A percentile compares a stretch with the other conserved stretches of the same genome.
phyloP scores from a whole-genome alignment of 2,329 filamentous ascomycete species.

The Nectriaceae sp. region DNA sequence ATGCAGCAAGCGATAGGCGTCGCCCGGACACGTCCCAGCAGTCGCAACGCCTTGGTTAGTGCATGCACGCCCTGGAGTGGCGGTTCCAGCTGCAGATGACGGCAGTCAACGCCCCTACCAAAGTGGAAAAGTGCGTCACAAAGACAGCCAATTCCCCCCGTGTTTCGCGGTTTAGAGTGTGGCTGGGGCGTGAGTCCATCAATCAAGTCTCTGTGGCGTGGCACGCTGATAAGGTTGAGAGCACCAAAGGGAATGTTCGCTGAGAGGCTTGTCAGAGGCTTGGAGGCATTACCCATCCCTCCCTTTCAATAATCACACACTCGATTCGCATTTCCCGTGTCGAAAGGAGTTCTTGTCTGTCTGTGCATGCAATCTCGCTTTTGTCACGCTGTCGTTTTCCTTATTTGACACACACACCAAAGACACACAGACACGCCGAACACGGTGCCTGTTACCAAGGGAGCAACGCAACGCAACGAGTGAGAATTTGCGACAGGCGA shows the following conservation, averaged over 20 bases:
- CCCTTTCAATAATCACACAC: background rate
- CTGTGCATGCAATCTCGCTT: background rate
- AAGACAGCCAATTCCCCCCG: slow-evolving; percentile 6
- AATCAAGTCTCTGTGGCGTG: slow-evolving; percentile 6
- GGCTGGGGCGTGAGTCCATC: slow-evolving; percentile 4
- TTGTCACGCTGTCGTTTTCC: background rate
- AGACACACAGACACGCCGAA: background rate
- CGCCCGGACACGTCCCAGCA: slow-evolving; percentile 3
- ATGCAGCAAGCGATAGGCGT: slow-evolving; percentile 21
- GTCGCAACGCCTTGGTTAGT: slow-evolving; percentile 14
- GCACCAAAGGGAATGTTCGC: slow-evolving; percentile 13
- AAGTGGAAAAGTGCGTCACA: slow-evolving; percentile 11
- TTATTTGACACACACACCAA: background rate
- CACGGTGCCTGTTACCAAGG: slow-evolving; percentile 26
- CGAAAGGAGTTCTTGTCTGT: background rate
- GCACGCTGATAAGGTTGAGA: slow-evolving; percentile 26
- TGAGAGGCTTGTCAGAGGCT: slow-evolving; percentile 5
- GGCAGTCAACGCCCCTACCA: slow-evolving; percentile 1
- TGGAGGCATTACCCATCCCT: background rate
- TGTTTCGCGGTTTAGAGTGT: no score
- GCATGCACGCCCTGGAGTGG: slow-evolving; percentile 7
- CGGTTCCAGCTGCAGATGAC: background rate
- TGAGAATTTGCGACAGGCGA: slow-evolving; percentile 28
- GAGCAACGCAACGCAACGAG: slow-evolving; percentile 17
- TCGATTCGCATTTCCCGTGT: background rate